Conservation (phyloP, 2,329 filamentous ascomycete genomes). For the Leptoxyphium fumago region DNA sequence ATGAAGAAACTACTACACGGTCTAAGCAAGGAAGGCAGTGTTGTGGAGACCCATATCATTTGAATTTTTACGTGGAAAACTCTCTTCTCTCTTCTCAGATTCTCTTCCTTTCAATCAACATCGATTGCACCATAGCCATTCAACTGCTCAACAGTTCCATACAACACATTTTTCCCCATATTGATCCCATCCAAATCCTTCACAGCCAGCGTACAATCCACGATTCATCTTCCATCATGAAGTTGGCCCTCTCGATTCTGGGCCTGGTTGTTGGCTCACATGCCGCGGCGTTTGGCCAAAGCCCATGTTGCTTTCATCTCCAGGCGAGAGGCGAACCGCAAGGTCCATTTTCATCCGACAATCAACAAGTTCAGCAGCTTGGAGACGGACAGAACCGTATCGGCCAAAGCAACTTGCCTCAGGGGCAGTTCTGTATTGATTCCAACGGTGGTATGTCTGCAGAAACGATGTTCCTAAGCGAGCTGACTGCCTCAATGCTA, state of each 20-base stretch:
- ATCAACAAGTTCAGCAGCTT: slow-evolving; percentile 45
- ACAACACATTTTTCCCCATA: no score
- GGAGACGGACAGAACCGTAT: slow-evolving; percentile 47
- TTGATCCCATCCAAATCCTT: no score
- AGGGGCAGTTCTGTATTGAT: slow-evolving; percentile 40
- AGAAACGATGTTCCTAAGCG: neutral
- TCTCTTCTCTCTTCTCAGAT: neutral
- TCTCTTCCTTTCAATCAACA: slow-evolving; percentile 2
- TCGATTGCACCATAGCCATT: neutral
- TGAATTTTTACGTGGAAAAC: no score
- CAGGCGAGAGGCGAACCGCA: slow-evolving; percentile 18
- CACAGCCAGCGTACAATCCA: no score
- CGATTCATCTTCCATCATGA: slow-evolving; percentile 11
- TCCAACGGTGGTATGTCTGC: slow-evolving; percentile 26
- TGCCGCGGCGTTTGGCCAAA: slow-evolving; percentile 16
- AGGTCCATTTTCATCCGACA: slow-evolving; percentile 27
- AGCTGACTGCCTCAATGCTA: neutral
- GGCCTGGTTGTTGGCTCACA: slow-evolving; percentile 20
- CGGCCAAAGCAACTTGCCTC: slow-evolving; percentile 28
- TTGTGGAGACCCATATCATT: no score
- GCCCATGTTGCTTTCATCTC: slow-evolving; percentile 36
- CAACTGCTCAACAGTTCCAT: no score
- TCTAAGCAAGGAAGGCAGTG: no score
- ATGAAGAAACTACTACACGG: no score
- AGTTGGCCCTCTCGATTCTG: slow-evolving; percentile 15